Evolutionary conservation across 2,329 filamentous ascomycete species (phyloP).

Genomic region (Fusarium humuli): DNA sequence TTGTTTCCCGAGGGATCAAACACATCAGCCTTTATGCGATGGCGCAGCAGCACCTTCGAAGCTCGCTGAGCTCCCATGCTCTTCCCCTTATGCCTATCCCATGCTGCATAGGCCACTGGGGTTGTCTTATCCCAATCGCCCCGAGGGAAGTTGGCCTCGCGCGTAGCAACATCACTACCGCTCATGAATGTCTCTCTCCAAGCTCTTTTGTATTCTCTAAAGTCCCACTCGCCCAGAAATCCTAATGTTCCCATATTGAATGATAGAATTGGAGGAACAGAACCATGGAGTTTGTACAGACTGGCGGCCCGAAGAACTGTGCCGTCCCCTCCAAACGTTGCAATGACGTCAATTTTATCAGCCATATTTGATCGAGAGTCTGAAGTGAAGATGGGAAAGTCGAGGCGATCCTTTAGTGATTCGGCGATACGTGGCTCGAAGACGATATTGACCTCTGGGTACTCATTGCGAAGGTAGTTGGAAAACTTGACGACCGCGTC

Average conservation of each 20-base stretch:
- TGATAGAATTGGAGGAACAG: slow-evolving; percentile 89
- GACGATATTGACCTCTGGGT: slow-evolving; percentile 83
- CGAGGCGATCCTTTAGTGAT: slow-evolving; percentile 75
- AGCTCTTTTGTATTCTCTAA: slow-evolving; percentile 89
- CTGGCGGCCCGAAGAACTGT: slow-evolving; percentile 54
- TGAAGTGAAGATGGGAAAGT: slow-evolving; percentile 78
- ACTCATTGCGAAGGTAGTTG: slow-evolving; percentile 81
- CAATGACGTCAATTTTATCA: slow-evolving; percentile 86
- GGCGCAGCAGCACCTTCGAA: slow-evolving; percentile 86
- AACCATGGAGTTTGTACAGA: slow-evolving; percentile 79
- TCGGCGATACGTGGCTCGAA: slow-evolving; percentile 82
- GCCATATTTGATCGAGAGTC: slow-evolving; percentile 68
- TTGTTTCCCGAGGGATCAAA: slow-evolving; percentile 76
- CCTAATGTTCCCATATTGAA: slow-evolving; percentile 98
- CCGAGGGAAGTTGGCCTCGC: slow-evolving; percentile 56
- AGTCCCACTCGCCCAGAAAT: slow-evolving; percentile 97
- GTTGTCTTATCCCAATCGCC: slow-evolving; percentile 43
- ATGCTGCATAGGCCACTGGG: slow-evolving; percentile 57
- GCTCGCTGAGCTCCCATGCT: slow-evolving; percentile 80
- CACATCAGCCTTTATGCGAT: slow-evolving; percentile 86
- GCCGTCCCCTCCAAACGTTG: slow-evolving; percentile 87
- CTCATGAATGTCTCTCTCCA: slow-evolving; percentile 94
- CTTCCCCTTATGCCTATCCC: slow-evolving; percentile 82
- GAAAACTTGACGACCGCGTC: slow-evolving; percentile 66
- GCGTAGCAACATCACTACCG: slow-evolving; percentile 64